phyloP scores from a whole-genome alignment of 495 filamentous ascomycete species.

The Gamarada debralockiae region DNA sequence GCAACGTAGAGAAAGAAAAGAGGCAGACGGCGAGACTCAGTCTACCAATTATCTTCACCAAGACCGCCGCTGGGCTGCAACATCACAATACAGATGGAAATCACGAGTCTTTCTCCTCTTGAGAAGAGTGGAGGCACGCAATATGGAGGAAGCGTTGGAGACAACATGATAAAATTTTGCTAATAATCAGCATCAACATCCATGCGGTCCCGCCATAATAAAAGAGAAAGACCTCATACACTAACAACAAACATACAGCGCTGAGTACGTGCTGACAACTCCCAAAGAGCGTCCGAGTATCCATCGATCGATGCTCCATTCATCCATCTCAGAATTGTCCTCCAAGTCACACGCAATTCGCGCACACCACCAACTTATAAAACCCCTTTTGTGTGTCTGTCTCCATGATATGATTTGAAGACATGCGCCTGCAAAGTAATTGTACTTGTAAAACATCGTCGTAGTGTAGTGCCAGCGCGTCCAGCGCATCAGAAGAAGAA shows the following conservation, averaged over 20 bases:
- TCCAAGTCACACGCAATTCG: no score
- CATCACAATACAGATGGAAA: no score
- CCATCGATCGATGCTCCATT: not conserved
- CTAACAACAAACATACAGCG: not conserved
- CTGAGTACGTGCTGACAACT: not conserved
- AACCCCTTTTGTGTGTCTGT: not conserved
- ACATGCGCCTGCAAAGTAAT: not conserved
- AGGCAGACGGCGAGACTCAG: no score
- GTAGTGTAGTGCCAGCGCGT: not conserved
- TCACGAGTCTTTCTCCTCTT: no score
- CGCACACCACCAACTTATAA: not conserved
- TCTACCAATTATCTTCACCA: no score
- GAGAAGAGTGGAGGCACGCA: no score
- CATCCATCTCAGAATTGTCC: no score
- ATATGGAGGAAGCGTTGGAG: not conserved
- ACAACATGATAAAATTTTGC: slow-evolving; percentile 7
- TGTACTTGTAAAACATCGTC: not conserved
- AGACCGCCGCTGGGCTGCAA: no score
- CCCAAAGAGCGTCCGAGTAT: not conserved
- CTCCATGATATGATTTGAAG: not conserved
- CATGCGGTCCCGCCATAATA: not conserved
- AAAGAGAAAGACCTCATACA: not conserved
- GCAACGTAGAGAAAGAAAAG: no score
- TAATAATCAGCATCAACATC: not conserved
- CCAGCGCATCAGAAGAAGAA: not conserved